Evolutionary conservation across 345 rosid genomes (phyloP).

Genomic region (Nasturtium officinale): DNA sequence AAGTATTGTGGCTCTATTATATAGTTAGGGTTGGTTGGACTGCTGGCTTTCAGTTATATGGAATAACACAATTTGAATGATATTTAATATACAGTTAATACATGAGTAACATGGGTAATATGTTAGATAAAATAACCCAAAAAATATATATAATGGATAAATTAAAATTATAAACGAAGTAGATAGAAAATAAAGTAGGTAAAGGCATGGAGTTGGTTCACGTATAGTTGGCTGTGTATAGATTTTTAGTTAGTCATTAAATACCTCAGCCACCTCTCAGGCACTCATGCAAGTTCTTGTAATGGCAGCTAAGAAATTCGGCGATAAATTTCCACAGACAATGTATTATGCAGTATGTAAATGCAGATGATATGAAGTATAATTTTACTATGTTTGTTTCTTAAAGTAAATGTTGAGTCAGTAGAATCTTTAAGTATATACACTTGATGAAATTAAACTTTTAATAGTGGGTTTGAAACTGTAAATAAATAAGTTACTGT

Average conservation of each 20-base stretch:
- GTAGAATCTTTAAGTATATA: background rate
- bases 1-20: constrained; percentile 1
- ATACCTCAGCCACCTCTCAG: constrained; percentile 1
- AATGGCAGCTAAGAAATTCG: constrained; percentile 13
- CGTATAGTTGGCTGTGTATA: constrained; percentile 28
- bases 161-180: background rate
- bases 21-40: background rate
- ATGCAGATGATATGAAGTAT: no score
- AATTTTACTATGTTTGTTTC: no score
- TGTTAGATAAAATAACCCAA: no score
- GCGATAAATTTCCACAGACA: background rate
- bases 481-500: background rate
- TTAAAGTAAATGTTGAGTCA: no score
- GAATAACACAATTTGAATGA: background rate
- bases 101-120: background rate
- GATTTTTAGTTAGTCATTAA: constrained; percentile 14
- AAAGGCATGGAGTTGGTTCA: constrained; percentile 21
- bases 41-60: constrained; percentile 5
- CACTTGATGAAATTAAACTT: background rate
- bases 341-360: background rate
- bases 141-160: background rate
- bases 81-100: background rate
- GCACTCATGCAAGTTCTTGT: background rate
- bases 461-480: background rate
- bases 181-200: constrained; percentile 15